phyloP scores from a whole-genome alignment of 2,329 filamentous ascomycete genomes.

The Penicillium sp. region DNA sequence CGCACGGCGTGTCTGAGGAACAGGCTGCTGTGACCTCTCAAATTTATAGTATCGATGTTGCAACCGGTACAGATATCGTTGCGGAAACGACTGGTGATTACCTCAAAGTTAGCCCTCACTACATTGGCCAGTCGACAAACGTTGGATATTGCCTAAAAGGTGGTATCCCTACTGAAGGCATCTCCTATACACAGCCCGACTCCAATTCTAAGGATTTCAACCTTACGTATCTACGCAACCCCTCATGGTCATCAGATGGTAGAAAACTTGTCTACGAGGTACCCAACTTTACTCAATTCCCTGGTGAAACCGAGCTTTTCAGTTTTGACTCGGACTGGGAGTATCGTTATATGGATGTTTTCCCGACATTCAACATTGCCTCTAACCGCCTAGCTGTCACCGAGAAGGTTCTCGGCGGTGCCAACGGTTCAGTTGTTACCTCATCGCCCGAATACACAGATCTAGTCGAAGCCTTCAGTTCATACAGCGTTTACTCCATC shows the following conservation, averaged over 20 bases:
- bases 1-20: background rate
- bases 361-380: constrained; percentile 1
- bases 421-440: background rate
- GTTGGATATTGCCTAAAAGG: constrained; percentile 12
- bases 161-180: constrained; percentile 4
- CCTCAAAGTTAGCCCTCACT: constrained; percentile 9
- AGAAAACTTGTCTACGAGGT: constrained; percentile 14
- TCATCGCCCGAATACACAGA: background rate
- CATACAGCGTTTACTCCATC: constrained; percentile 31
- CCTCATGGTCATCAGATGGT: constrained; percentile 12
- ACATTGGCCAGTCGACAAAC: background rate
- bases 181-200: background rate
- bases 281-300: constrained; percentile 7
- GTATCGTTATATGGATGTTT: constrained; percentile 13
- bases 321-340: constrained; percentile 13
- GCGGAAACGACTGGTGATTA: background rate
- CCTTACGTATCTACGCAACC: constrained; percentile 3
- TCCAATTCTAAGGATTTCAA: background rate
- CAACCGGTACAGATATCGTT: background rate
- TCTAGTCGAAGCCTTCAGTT: constrained; percentile 12
- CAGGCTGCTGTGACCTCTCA: background rate
- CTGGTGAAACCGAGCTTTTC: constrained; percentile 6
- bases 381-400: background rate
- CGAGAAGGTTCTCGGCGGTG: background rate
- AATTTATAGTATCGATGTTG: background rate